These are phyloP conservation scores for Colletotrichum gigasporum DNA, from an alignment of 2,329 filamentous ascomycete species.

Conservation along the genomic window DNA sequence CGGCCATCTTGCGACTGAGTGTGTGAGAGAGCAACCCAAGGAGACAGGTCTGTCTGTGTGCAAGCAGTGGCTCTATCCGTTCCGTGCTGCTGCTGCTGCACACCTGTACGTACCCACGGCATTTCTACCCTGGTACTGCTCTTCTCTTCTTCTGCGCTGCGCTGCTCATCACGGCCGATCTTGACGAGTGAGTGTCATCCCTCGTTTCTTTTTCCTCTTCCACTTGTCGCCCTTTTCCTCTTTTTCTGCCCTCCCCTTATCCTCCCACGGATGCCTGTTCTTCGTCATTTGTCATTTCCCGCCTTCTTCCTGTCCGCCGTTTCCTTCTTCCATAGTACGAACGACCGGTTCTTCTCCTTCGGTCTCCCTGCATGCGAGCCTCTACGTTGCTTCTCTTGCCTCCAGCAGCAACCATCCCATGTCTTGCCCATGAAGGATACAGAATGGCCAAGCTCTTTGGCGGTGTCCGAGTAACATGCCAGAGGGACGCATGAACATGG, in stretches of 20 bases:
- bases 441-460: slow-evolving; percentile 11
- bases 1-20: background rate
- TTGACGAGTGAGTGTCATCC: slow-evolving; percentile 17
- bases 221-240: slow-evolving; percentile 5
- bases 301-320: slow-evolving; percentile 2
- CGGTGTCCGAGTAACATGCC: slow-evolving; percentile 17
- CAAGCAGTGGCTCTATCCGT: background rate
- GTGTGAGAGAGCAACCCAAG: background rate
- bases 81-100: background rate
- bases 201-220: slow-evolving; percentile 25
- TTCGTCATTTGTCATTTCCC: slow-evolving; percentile 29
- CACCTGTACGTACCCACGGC: slow-evolving; percentile 9
- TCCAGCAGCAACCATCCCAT: slow-evolving; percentile 3
- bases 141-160: background rate
- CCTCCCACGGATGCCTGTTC: background rate
- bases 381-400: slow-evolving; percentile 10
- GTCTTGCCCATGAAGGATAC: slow-evolving; percentile 10
- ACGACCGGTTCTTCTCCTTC: slow-evolving; percentile 1
- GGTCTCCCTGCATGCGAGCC: slow-evolving; percentile 20
- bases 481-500: slow-evolving; percentile 12
- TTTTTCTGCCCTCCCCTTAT: background rate
- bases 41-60: background rate
- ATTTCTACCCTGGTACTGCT: slow-evolving; percentile 11
- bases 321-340: slow-evolving; percentile 6
- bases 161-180: slow-evolving; percentile 27